A percentile compares a stretch with the other conserved stretches of the same genome.
These are phyloP conservation scores for Cephalotrichum gorgonifer DNA, from an alignment of 2,329 filamentous ascomycete species.

Conservation along the genomic window DNA sequence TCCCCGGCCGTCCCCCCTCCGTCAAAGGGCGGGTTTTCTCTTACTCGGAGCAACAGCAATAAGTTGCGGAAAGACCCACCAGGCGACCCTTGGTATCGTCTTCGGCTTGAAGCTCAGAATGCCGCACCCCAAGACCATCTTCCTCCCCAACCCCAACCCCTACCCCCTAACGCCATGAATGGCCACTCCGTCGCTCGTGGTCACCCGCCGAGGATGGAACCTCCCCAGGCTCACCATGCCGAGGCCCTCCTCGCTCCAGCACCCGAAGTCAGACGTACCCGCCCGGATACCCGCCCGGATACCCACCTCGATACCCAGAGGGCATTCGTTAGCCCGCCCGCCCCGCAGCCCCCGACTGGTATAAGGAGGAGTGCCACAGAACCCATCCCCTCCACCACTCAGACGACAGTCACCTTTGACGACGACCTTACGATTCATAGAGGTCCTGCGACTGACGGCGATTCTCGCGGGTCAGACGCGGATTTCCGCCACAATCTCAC, in stretches of 20 bases:
- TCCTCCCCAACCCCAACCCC: neutral
- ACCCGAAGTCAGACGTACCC: neutral
- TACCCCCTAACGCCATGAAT: neutral
- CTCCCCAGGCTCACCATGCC: neutral
- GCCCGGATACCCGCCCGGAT: neutral
- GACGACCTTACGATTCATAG: neutral
- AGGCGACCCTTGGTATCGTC: slow-evolving; percentile 34
- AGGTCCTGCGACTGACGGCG: neutral
- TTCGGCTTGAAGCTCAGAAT: slow-evolving; percentile 31
- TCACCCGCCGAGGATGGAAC: neutral
- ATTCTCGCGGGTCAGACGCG: neutral
- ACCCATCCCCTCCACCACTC: slow-evolving; percentile 3
- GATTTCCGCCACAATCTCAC: neutral
- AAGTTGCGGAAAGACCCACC: slow-evolving; percentile 49
- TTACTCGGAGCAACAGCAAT: slow-evolving; percentile 42
- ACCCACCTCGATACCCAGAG: neutral
- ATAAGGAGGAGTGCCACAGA: slow-evolving; percentile 3
- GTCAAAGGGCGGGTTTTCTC: slow-evolving; percentile 22
- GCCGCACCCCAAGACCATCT: neutral
- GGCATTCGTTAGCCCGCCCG: neutral
- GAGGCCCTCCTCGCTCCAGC: neutral
- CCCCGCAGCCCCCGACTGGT: neutral
- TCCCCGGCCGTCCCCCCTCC: slow-evolving; percentile 6
- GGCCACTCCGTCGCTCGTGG: neutral
- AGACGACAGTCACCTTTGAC: slow-evolving; percentile 4